These are phyloP conservation scores for Ascochyta fabae DNA, from an alignment of 2,329 filamentous ascomycete genomes.

Conservation along the genomic window DNA sequence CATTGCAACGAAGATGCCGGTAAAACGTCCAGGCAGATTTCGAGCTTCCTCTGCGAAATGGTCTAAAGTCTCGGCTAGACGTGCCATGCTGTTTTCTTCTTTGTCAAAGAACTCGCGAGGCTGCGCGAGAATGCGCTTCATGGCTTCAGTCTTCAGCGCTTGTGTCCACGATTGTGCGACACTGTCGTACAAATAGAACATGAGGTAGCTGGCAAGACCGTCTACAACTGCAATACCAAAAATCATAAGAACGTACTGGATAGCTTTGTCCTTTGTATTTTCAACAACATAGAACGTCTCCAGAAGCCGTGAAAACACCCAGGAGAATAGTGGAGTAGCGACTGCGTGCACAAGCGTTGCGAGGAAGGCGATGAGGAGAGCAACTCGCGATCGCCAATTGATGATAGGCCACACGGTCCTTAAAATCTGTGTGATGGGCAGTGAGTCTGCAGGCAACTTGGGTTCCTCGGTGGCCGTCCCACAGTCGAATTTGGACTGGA, in stretches of 20 bases:
- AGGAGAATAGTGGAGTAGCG: constrained; percentile 77
- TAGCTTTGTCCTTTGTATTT: constrained; percentile 56
- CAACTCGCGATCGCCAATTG: constrained; percentile 55
- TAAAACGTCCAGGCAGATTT: constrained; percentile 79
- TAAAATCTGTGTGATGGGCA: constrained; percentile 63
- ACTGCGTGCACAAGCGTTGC: constrained; percentile 69
- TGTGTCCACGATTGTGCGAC: constrained; percentile 81
- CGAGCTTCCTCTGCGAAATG: constrained; percentile 87
- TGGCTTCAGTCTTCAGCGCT: constrained; percentile 69
- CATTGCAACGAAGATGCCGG: constrained; percentile 72
- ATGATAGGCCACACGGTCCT: constrained; percentile 74
- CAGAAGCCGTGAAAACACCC: constrained; percentile 75
- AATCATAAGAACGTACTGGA: constrained; percentile 73
- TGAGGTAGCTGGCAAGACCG: constrained; percentile 67
- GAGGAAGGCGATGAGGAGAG: constrained; percentile 67
- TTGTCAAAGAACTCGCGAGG: constrained; percentile 80
- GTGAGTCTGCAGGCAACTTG: constrained; percentile 6
- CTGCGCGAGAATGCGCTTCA: constrained; percentile 75
- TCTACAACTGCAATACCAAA: constrained; percentile 72
- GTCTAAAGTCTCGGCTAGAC: constrained; percentile 75
- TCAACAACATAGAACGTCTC: constrained; percentile 68
- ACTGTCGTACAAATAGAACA: constrained; percentile 74
- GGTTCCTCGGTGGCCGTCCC: not conserved
- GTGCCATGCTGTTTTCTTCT: constrained; percentile 67
- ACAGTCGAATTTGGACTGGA: not conserved